Conservation (phyloP, 148 eudicot species). For the Vaccinium corymbosum region DNA sequence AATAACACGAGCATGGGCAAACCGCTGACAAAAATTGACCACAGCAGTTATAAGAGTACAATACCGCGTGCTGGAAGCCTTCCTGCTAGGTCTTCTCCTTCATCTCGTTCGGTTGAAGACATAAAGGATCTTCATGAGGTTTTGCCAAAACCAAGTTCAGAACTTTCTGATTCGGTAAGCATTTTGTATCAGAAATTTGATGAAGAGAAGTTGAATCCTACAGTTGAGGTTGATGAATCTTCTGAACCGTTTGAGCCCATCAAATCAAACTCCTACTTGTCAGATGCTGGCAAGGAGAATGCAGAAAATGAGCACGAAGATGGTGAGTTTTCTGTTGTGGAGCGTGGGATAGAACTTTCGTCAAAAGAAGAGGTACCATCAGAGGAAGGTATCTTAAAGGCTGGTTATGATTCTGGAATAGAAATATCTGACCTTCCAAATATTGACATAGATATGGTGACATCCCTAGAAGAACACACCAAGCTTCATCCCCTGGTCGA, state of each 20-base stretch:
- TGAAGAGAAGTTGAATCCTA: slow-evolving; percentile 43
- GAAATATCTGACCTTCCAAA: slow-evolving; percentile 24
- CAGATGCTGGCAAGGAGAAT: slow-evolving; percentile 33
- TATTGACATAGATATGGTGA: slow-evolving; percentile 16
- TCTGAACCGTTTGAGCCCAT: slow-evolving; percentile 26
- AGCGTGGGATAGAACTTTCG: slow-evolving; percentile 36
- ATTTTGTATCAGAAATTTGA: slow-evolving; percentile 63
- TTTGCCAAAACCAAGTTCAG: slow-evolving; percentile 46
- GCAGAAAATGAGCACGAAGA: slow-evolving; percentile 33
- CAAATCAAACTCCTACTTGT: slow-evolving; percentile 18
- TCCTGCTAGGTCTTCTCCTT: slow-evolving; percentile 42
- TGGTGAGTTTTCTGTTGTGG: slow-evolving; percentile 37
- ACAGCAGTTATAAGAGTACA: slow-evolving; percentile 28
- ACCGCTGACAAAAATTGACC: slow-evolving; percentile 23
- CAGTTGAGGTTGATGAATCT: slow-evolving; percentile 38
- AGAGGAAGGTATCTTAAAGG: slow-evolving; percentile 25
- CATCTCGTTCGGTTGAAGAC: slow-evolving; percentile 47
- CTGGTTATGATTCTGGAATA: slow-evolving; percentile 22
- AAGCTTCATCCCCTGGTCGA: slow-evolving; percentile 15
- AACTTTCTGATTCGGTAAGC: slow-evolving; percentile 51
- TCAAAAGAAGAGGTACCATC: slow-evolving; percentile 28
- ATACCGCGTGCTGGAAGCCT: slow-evolving; percentile 48
- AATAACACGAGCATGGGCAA: slow-evolving; percentile 23
- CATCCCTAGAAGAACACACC: slow-evolving; percentile 26
- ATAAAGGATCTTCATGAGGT: slow-evolving; percentile 86